Evolutionary conservation across 306 rosid genomes (phyloP).

Genomic region (Cotoneaster glaucophyllus): DNA sequence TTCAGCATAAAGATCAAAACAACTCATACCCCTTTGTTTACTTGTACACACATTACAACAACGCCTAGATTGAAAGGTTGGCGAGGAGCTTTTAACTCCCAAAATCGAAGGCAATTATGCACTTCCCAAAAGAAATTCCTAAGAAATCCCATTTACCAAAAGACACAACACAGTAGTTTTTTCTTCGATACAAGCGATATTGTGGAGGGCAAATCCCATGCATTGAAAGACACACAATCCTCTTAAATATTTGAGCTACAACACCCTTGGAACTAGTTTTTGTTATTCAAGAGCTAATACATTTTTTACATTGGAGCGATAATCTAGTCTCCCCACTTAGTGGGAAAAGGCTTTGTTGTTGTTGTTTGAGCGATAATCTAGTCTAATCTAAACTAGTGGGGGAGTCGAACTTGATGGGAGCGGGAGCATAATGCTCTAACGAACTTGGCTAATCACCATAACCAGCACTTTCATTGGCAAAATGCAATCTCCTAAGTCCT

Average conservation of each 20-base stretch:
- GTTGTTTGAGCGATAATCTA: too few species aligned
- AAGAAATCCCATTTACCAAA: background rate
- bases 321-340: too few species aligned
- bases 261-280: background rate
- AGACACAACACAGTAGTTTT: background rate
- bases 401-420: too few species aligned
- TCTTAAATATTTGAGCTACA: background rate
- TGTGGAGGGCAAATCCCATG: too few species aligned
- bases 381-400: background rate
- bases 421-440: background rate
- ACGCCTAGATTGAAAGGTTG: background rate
- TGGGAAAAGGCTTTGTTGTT: too few species aligned
- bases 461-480: background rate
- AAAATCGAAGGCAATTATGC: background rate
- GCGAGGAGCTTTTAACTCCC: background rate
- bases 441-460: background rate
- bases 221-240: background rate
- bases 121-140: background rate
- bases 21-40: background rate
- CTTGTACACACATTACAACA: background rate
- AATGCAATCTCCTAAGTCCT: background rate
- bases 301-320: too few species aligned
- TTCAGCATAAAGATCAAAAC: slow-evolving; percentile 2
- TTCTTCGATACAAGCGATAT: too few species aligned
- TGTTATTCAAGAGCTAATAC: background rate